These are phyloP conservation scores for Citrus unshiu DNA, from an alignment of 345 rosid genomes.

Conservation along the genomic window DNA sequence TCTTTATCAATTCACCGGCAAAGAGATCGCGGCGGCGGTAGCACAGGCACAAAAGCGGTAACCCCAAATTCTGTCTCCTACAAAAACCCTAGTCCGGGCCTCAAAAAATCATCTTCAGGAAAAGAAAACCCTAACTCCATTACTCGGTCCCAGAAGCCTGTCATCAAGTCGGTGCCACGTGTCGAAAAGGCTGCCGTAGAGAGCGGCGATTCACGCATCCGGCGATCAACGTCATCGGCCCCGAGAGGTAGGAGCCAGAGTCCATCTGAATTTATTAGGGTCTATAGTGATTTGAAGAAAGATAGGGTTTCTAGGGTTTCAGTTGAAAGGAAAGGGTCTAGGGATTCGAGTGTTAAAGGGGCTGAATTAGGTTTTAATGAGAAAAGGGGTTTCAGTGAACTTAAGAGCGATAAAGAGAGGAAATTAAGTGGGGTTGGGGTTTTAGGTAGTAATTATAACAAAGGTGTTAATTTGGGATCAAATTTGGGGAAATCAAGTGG, in stretches of 20 bases:
- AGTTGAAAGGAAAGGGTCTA: conserved; percentile 28
- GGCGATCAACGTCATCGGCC: conserved; percentile 52
- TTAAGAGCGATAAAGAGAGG: conserved; percentile 22
- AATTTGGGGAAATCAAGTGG: conserved; percentile 21
- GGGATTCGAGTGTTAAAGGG: conserved; percentile 15
- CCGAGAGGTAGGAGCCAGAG: conserved; percentile 84
- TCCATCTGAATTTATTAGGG: conserved; percentile 69
- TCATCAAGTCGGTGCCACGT: conserved; percentile 49
- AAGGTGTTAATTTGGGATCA: conserved; percentile 19
- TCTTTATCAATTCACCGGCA: conserved; percentile 53
- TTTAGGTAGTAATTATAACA: conserved; percentile 13
- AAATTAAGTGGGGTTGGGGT: conserved; percentile 15
- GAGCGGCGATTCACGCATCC: conserved; percentile 30
- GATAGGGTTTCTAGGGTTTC: conserved; percentile 42
- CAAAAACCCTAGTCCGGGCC: conserved; percentile 21
- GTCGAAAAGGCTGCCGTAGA: conserved; percentile 47
- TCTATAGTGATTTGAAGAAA: conserved; percentile 43
- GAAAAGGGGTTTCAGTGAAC: conserved; percentile 25
- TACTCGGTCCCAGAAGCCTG: conserved; percentile 56
- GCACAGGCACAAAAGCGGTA: conserved; percentile 31
- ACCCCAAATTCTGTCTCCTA: conserved; percentile 42
- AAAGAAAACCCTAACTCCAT: conserved; percentile 53
- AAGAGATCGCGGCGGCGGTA: conserved; percentile 45
- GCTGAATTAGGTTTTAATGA: conserved; percentile 21
- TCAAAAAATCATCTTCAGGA: conserved; percentile 44